Evolutionary conservation across 2,329 filamentous ascomycete genomes (phyloP).

Genomic region (Colletotrichum sp.): DNA sequence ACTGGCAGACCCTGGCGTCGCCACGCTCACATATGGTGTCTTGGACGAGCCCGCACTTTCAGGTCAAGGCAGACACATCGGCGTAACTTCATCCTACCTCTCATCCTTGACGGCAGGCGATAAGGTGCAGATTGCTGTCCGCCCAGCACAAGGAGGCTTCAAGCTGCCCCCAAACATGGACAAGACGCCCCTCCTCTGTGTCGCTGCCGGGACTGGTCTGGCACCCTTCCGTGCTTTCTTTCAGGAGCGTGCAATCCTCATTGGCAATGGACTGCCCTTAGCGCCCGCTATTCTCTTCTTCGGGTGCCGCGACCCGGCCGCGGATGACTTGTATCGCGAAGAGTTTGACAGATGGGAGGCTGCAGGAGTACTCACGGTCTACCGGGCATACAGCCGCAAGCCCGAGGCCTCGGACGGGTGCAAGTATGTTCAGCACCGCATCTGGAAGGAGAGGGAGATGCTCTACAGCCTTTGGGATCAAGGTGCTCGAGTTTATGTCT

Average conservation of each 20-base stretch:
- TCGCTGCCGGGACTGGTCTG: constrained; percentile 93
- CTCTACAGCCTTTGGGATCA: constrained; percentile 36
- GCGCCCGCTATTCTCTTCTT: constrained; percentile 54
- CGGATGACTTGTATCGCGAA: constrained; percentile 50
- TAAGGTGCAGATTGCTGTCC: constrained; percentile 54
- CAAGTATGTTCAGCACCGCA: constrained; percentile 51
- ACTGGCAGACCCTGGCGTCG: constrained; percentile 56
- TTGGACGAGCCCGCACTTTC: constrained; percentile 57
- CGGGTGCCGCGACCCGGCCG: constrained; percentile 46
- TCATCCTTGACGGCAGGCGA: constrained; percentile 50
- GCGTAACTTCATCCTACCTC: constrained; percentile 68
- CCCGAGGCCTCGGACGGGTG: constrained; percentile 51
- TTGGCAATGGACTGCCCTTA: constrained; percentile 42
- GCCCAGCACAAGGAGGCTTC: constrained; percentile 51
- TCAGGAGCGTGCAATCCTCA: constrained; percentile 84
- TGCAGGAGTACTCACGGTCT: constrained; percentile 57
- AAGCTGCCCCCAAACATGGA: constrained; percentile 87
- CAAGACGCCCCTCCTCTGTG: constrained; percentile 88
- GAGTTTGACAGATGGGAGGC: constrained; percentile 52
- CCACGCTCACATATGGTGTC: constrained; percentile 68
- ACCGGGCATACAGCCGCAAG: constrained; percentile 57
- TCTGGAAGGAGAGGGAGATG: constrained; percentile 38
- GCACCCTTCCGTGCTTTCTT: constrained; percentile 98
- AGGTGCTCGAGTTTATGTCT: constrained; percentile 63
- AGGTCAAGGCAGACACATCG: constrained; percentile 55